Evolutionary conservation across 2,329 filamentous ascomycete species (phyloP), one percentile per base, ranked within the genome.

Genomic region (Dothistroma pini): DNA sequence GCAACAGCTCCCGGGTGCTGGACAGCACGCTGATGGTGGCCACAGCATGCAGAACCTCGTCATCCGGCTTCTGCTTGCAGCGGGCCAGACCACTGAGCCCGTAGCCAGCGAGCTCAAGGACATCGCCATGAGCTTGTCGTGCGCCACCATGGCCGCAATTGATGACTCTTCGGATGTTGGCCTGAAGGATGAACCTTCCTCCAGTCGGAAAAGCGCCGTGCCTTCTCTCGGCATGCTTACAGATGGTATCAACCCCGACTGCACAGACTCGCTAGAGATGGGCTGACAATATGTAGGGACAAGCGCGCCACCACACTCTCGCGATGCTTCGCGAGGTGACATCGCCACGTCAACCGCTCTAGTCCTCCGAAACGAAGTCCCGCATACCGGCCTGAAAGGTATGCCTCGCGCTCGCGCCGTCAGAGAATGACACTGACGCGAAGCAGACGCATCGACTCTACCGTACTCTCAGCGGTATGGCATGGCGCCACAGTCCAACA

Each of bases 81-180:
- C 51, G 14, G 35, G 51, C 31, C 25, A 35, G 19, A 35, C 31
- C 16, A 14, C n/a, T 7, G 51, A 53, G 6, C 51, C 51, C 4
- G 51, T 53, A 10, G 51, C 51, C 29, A 35, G 25, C 12, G 51
- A 53, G 51, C 51, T 53, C 11, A 53, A 53, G 31, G 51, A 53
- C n/a, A 53, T 53, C 12, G 51, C 51, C n/a, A 53, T 53, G 25
- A 32, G 25, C 31, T 21, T 53, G 14, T 53, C 51, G 5, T 53
- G 51, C 51, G n/a, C 51, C 41, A 19, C 41, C 4, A 44, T 19
- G 14, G 16, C 41, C 14, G 8, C 41, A 5, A 19, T 8, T 8
- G 41, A 19, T 44, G n/a, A 19, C 22, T 16, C 51, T 35, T 32
- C 31, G 10, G n/a, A 16, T 35, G 51, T n/a, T 6, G 14, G 51